These are phyloP conservation scores for Eleusine coracana DNA, from an alignment of 176 grass and related monocot species.

Conservation along the genomic window DNA sequence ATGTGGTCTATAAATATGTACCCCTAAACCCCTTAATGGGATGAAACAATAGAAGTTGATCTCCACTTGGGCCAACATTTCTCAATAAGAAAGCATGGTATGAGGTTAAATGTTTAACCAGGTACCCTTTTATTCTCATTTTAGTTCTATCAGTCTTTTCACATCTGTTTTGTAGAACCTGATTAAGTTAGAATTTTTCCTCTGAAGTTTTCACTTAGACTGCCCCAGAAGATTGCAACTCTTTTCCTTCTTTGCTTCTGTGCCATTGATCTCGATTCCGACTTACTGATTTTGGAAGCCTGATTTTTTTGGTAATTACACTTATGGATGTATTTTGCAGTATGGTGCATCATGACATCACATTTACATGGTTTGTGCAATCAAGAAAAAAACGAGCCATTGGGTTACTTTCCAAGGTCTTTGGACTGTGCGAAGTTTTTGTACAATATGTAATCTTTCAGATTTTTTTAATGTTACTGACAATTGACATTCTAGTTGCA, in stretches of 20 bases:
- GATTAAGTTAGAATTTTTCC: background rate
- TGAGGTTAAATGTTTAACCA: background rate
- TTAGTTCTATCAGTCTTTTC: background rate
- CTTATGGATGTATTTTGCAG: constrained; percentile 14
- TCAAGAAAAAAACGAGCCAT: constrained; percentile 14
- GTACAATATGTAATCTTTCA: background rate
- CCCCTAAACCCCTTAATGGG: no score
- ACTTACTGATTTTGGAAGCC: background rate
- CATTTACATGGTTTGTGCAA: constrained; percentile 1
- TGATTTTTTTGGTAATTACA: constrained; percentile 12
- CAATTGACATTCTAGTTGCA: constrained; percentile 36
- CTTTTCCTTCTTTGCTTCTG: background rate
- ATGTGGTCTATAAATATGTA: no score
- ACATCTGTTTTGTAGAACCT: background rate
- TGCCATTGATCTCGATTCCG: background rate
- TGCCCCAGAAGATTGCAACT: background rate
- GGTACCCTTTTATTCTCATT: background rate
- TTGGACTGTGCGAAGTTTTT: background rate
- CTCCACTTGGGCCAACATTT: no score
- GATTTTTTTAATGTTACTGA: background rate
- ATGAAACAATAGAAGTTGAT: no score
- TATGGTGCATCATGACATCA: constrained; percentile 25
- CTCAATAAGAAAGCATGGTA: background rate
- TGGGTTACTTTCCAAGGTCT: constrained; percentile 33
- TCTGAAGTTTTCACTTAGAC: constrained; percentile 8